Conservation (phyloP, 768 basidiomycete species). For the Rubroboletus satanas region DNA sequence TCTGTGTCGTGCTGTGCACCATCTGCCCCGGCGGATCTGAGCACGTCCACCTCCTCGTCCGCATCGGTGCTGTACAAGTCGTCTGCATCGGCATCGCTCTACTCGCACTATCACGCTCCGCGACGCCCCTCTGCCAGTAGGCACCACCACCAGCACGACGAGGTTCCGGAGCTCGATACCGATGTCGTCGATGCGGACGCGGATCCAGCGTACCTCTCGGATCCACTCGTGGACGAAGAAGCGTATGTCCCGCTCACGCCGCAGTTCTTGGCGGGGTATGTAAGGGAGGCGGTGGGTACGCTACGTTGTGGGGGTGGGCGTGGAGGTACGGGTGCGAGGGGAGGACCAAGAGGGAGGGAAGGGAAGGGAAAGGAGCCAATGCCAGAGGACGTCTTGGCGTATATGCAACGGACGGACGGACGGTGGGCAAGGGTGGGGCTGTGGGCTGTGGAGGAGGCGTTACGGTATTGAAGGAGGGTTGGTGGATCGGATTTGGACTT, state of each 20-base stretch:
- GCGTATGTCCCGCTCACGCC: constrained; percentile 63
- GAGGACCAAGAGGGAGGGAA: background rate
- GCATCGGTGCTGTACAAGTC: constrained; percentile 24
- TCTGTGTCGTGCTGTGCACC: constrained; percentile 28
- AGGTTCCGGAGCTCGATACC: background rate
- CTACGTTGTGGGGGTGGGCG: constrained; percentile 22
- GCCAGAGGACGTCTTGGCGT: constrained; percentile 44
- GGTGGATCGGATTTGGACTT: background rate
- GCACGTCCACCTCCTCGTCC: constrained; percentile 8
- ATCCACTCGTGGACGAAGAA: constrained; percentile 53
- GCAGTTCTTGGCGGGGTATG: constrained; percentile 42
- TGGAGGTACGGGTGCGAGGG: constrained; percentile 11
- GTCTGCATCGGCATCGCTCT: constrained; percentile 21
- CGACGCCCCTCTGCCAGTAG: constrained; percentile 1
- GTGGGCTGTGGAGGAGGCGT: constrained; percentile 61
- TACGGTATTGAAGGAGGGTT: constrained; percentile 33
- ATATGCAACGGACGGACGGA: constrained; percentile 50
- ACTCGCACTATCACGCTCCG: constrained; percentile 25
- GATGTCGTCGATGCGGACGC: constrained; percentile 37
- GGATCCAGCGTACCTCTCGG: constrained; percentile 48
- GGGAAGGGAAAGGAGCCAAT: constrained; percentile 19
- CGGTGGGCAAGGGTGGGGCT: constrained; percentile 62
- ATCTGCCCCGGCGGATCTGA: background rate
- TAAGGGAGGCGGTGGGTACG: constrained; percentile 43
- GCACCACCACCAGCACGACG: background rate